Evolutionary conservation across 805 yeast species (phyloP), one percentile per base, ranked within the genome.

Genomic region (Saturnispora kantuleensis): DNA sequence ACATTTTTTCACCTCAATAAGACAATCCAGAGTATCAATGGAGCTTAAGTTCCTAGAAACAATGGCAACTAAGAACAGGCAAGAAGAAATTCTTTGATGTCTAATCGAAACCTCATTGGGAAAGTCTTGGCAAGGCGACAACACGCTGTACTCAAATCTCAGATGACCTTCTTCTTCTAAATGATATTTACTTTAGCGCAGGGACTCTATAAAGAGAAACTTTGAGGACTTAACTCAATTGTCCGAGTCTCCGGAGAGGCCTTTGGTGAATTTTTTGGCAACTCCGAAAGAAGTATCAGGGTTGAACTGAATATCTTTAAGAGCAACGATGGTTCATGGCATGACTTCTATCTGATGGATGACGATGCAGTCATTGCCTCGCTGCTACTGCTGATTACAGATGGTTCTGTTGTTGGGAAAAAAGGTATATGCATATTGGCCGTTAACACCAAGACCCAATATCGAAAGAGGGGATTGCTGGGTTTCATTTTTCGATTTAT

Each of bases 381-480:
- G 4, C 12, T 40, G 37, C 17, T 31, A 10, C 5, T 31, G 7
- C 2, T 40, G 18, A 7, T 40, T 5, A 31, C 38, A 26, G 28
- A 40, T 3, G 15, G 31, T 12, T 32, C 29, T 9, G 10, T 17
- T 4, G 13, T 30, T 13, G 17, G 13, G 7, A 40, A 40, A 21
- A 40, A 37, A 28, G 37, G 36, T 30, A 30, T 35, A 12, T 26
- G 39, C 28, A 11, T 43, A 9, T n/a, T 38, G 10, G 18, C 34
- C 3, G 38, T 43, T 5, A 43, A 18, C 30, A 43, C 41, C 26
- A 31, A 12, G 11, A 9, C 16, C 8, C 12, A 38, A 4, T 43
- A 38, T 10, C 26, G 41, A 30, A 43, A 32, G 21, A 15, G 34
- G 15, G 46, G 41, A 12, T 38, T 43, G 17, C 38, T 43, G 41